Evolutionary conservation across 768 basidiomycete species (phyloP).

Genomic region (Rhizopogon vulgaris): DNA sequence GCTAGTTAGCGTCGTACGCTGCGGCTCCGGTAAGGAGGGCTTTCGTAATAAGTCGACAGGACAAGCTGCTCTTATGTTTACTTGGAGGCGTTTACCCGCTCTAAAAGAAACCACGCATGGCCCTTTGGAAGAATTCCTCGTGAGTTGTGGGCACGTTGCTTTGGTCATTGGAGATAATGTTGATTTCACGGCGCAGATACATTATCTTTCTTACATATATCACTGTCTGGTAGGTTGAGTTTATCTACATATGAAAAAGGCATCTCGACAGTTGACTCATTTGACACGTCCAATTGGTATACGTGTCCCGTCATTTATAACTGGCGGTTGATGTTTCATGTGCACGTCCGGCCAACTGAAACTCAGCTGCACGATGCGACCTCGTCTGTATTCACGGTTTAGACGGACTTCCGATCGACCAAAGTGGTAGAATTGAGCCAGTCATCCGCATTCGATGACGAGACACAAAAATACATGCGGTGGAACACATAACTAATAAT

Average conservation of each 20-base stretch:
- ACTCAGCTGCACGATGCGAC: background rate
- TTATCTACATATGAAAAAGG: background rate
- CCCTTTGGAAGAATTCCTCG: background rate
- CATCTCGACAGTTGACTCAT: background rate
- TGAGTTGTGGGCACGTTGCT: background rate
- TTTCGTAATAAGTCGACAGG: background rate
- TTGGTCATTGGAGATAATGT: background rate
- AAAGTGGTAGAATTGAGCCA: background rate
- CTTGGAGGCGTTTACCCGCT: too few relatives aligned
- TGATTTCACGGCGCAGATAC: background rate
- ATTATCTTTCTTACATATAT: background rate
- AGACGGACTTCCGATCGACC: background rate
- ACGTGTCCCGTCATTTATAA: background rate
- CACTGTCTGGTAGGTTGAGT: background rate
- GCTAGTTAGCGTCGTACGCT: background rate
- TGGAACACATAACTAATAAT: too few relatives aligned
- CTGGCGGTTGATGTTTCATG: background rate
- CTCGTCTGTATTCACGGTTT: background rate
- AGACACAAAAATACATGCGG: background rate
- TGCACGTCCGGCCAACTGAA: background rate
- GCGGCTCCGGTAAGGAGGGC: background rate
- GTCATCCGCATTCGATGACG: background rate
- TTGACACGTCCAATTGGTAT: background rate
- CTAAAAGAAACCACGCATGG: background rate
- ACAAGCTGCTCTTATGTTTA: background rate